phyloP scores from a whole-genome alignment of 192 early-diverging fungal genomes.

The Backusella liffmaniae region DNA sequence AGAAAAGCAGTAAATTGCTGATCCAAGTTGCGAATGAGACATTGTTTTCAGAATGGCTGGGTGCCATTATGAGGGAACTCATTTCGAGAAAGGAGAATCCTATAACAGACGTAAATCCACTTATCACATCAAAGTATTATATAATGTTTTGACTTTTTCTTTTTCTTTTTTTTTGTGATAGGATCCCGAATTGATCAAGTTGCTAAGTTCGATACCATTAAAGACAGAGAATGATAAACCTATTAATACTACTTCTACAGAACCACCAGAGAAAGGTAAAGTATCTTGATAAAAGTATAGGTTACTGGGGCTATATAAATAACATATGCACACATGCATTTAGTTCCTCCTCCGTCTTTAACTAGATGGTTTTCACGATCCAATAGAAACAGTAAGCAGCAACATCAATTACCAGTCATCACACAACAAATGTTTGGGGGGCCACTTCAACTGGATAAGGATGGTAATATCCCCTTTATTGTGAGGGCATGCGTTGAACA shows the following conservation, averaged over 20 bases:
- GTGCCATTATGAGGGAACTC: constrained; percentile 38
- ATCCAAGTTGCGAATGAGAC: constrained; percentile 34
- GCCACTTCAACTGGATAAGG: constrained; percentile 18
- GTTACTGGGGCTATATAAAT: background rate
- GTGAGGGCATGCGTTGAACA: constrained; percentile 68
- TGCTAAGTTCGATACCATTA: constrained; percentile 14
- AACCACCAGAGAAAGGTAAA: background rate
- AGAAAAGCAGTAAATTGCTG: constrained; percentile 21
- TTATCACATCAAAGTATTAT: too few relatives aligned
- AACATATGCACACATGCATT: background rate
- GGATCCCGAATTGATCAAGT: background rate
- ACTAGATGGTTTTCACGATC: constrained; percentile 9
- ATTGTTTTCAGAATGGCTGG: constrained; percentile 33
- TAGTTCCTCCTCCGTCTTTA: background rate
- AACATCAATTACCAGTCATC: background rate
- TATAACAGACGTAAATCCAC: background rate
- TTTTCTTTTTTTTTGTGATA: background rate
- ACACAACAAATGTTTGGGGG: constrained; percentile 36
- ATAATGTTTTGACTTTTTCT: background rate
- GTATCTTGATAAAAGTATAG: too few relatives aligned
- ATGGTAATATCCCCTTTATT: constrained; percentile 55
- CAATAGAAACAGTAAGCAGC: background rate
- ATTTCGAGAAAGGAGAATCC: constrained; percentile 31
- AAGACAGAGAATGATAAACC: constrained; percentile 1
- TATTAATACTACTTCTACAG: background rate